Base-by-base conservation (phyloP, 495 filamentous ascomycete species). In the Venustampulla echinocandica region DNA sequence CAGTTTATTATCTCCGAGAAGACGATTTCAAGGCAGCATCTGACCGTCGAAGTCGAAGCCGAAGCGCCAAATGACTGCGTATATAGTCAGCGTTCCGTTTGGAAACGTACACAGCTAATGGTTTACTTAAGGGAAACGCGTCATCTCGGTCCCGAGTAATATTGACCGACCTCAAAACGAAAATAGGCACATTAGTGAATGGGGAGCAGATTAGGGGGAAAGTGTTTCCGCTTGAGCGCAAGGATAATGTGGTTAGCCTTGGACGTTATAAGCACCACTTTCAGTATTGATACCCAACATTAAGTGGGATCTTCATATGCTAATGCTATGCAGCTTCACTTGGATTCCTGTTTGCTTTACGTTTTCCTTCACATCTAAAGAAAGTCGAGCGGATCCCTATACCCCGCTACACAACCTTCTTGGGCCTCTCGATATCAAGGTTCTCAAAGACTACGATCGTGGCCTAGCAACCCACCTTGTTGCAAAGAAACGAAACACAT, bases 381-480 rank as follows among this genome's bases (percentile, higher is more conserved):
- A 88, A 55, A 73, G 77, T 43, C 83, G 80, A 52, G 70, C 75
- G 9, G 77, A 84, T 52, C 84, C 87, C 15, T 75, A 82, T 39
- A 64, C 84, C 10, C 70, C 65, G 1, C 72, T 84, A 17, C 76
- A 79, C 48, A 69, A 74, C 23, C 74, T 73, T 34, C 70, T 95
- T 7, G 86, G 90, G 57, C 75, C 79, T 45, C 74, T 93, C 22
- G 93, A 94, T 62, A 84, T 97, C 59, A 98, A 97, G 58, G 80
- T 83, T 14, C 67, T 85, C 33, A 69, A 74, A 15, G 77, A 82
- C 13, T 97, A 85, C 60, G 68, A 88, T 2, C 61, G 73, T 28
- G 75, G 64, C 32, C 62, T 70, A 0, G 96, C 92, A 0, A 93
- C 90, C 0, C 90, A 98, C 61, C 82, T 94, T 15, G 80, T 97